phyloP scores from a whole-genome alignment of 352 stramenopile genomes.

The Phytophthora cajani region DNA sequence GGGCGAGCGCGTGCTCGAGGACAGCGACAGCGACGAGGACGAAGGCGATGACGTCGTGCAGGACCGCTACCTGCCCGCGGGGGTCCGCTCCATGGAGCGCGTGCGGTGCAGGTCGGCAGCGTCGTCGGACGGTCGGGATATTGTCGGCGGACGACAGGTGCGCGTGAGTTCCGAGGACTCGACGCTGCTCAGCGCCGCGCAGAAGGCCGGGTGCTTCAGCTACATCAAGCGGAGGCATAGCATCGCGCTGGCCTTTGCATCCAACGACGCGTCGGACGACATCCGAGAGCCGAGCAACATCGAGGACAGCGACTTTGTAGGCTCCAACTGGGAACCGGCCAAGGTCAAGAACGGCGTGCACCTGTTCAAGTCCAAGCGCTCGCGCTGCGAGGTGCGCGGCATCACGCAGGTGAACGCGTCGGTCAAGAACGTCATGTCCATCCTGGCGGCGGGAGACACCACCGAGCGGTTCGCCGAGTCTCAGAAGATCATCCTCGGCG shows the following conservation, averaged over 20 bases:
- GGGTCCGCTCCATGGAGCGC: slow-evolving; percentile 16
- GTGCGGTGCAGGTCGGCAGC: slow-evolving; percentile 36
- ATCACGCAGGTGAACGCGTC: slow-evolving; percentile 79
- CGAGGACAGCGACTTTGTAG: slow-evolving; percentile 27
- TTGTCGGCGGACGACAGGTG: slow-evolving; percentile 8
- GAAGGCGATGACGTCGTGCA: slow-evolving; percentile 32
- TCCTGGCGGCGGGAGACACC: slow-evolving; percentile 62
- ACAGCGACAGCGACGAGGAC: slow-evolving; percentile 23
- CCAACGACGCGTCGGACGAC: slow-evolving; percentile 31
- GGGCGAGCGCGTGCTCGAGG: slow-evolving; percentile 14
- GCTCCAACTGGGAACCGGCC: slow-evolving; percentile 63
- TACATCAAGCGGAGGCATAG: slow-evolving; percentile 84
- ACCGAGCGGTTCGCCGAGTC: slow-evolving; percentile 64
- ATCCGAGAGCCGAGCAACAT: slow-evolving; percentile 43
- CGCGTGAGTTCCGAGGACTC: slow-evolving; percentile 14
- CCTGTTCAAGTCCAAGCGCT: slow-evolving; percentile 72
- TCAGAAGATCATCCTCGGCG: slow-evolving; percentile 67
- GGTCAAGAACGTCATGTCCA: slow-evolving; percentile 84
- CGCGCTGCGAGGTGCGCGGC: slow-evolving; percentile 74
- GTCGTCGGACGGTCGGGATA: slow-evolving; percentile 21
- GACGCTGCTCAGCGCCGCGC: slow-evolving; percentile 52
- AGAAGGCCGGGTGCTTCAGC: slow-evolving; percentile 83
- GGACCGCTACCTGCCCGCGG: slow-evolving; percentile 32
- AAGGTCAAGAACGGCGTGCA: slow-evolving; percentile 80
- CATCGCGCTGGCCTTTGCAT: slow-evolving; percentile 77